A percentile compares a stretch with the other conserved stretches of the same genome.
These are phyloP conservation scores for Candida mattraensis DNA, from an alignment of 805 yeast genomes.

Conservation along the genomic window DNA sequence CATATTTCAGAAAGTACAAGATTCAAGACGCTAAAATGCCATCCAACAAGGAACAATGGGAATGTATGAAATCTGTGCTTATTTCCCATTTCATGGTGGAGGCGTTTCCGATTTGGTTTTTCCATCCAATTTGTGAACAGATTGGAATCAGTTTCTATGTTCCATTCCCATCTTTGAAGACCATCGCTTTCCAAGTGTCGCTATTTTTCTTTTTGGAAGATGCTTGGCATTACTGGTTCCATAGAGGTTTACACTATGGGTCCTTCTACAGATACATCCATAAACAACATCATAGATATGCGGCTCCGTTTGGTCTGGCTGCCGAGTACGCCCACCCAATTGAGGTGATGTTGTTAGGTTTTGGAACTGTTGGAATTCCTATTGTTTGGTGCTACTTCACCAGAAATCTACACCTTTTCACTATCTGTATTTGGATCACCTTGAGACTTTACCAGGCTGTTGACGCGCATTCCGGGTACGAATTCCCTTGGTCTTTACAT, in stretches of 20 bases:
- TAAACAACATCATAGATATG: constrained; percentile 96
- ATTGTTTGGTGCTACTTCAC: constrained; percentile 77
- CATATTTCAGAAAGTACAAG: constrained; percentile 82
- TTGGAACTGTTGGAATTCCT: constrained; percentile 97
- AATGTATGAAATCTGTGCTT: constrained; percentile 82
- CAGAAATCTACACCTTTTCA: constrained; percentile 78
- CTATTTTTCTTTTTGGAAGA: constrained; percentile 87
- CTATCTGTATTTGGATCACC: constrained; percentile 86
- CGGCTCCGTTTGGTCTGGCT: constrained; percentile 96
- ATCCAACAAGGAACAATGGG: constrained; percentile 82
- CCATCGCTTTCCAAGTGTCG: constrained; percentile 64
- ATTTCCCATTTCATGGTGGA: constrained; percentile 89
- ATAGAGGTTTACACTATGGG: constrained; percentile 86
- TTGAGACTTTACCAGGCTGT: constrained; percentile 93
- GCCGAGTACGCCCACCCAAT: constrained; percentile 98
- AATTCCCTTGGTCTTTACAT: constrained; percentile 95
- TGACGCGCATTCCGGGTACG: constrained; percentile 97
- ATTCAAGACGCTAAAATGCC: constrained; percentile 88
- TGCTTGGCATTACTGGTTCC: constrained; percentile 96
- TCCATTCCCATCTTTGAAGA: constrained; percentile 74
- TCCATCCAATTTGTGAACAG: constrained; percentile 86
- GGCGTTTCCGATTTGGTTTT: constrained; percentile 95
- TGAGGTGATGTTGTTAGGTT: constrained; percentile 86
- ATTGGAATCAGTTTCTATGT: constrained; percentile 77
- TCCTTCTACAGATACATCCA: constrained; percentile 89